phyloP scores from a whole-genome alignment of 1,139 yeast genomes.

The Protomyces macrosporus region DNA sequence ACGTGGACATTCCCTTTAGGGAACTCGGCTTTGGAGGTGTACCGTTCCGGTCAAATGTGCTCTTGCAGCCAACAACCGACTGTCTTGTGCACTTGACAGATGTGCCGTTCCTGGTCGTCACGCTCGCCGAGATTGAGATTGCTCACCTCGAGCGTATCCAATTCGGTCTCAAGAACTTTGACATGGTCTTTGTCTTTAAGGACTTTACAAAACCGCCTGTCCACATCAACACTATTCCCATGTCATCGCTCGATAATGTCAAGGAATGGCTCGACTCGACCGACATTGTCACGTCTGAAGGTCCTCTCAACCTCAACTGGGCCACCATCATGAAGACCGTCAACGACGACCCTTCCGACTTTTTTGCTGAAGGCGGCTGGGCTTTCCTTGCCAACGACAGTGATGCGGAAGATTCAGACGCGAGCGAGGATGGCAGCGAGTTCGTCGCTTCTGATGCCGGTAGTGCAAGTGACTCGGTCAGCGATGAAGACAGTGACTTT shows the following conservation, averaged over 20 bases:
- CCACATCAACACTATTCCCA: conserved; percentile 90
- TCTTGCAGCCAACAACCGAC: conserved; percentile 95
- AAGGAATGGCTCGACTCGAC: conserved; percentile 81
- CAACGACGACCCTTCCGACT: conserved; percentile 86
- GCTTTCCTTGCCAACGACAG: conserved; percentile 63
- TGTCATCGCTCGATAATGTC: conserved; percentile 83
- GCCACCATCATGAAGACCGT: conserved; percentile 90
- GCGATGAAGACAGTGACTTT: conserved; percentile 58
- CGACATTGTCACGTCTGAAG: conserved; percentile 90
- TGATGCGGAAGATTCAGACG: conserved; percentile 49
- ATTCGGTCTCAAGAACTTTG: conserved; percentile 93
- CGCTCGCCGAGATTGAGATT: conserved; percentile 85
- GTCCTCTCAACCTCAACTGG: conserved; percentile 96
- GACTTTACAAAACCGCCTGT: conserved; percentile 83
- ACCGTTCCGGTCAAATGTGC: conserved; percentile 88
- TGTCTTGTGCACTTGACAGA: conserved; percentile 90
- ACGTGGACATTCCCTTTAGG: conserved; percentile 89
- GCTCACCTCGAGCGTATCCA: conserved; percentile 96
- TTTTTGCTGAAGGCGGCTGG: conserved; percentile 94
- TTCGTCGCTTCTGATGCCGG: conserved; percentile 52
- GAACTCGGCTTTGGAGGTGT: conserved; percentile 98
- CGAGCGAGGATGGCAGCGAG: conserved; percentile 46
- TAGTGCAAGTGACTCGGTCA: conserved; percentile 58
- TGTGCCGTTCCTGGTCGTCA: conserved; percentile 89
- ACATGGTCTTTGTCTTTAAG: conserved; percentile 88